Conservation (phyloP, 1,284 basidiomycete genomes). For the Leccinum insolens region DNA sequence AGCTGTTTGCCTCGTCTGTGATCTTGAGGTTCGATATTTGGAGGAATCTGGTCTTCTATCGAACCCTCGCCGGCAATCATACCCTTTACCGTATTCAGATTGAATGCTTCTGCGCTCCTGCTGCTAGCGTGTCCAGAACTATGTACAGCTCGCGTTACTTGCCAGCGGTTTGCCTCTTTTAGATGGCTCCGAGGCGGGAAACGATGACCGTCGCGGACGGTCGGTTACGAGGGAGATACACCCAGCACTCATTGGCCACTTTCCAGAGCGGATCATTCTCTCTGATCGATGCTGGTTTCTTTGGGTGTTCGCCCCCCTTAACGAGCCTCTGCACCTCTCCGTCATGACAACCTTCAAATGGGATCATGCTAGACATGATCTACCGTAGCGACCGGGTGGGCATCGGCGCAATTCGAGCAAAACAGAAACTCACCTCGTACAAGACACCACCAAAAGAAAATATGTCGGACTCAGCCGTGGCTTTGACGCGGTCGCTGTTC, state of each 20-base stretch:
- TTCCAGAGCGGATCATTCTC: slow-evolving; percentile 22
- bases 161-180: background rate
- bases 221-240: slow-evolving; percentile 8
- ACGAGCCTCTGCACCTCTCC: slow-evolving; percentile 6
- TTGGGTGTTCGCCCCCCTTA: slow-evolving; percentile 2
- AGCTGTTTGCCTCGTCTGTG: background rate
- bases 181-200: background rate
- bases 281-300: slow-evolving; percentile 11
- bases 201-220: slow-evolving; percentile 18
- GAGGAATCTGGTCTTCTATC: background rate
- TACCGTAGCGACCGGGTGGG: slow-evolving; percentile 12
- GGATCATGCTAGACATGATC: slow-evolving; percentile 29
- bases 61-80: background rate
- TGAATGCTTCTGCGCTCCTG: background rate
- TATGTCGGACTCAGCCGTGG: slow-evolving; percentile 26
- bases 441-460: slow-evolving; percentile 35
- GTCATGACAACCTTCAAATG: slow-evolving; percentile 11
- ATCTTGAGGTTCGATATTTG: background rate
- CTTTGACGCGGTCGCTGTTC: slow-evolving; percentile 9
- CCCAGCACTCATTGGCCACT: slow-evolving; percentile 16
- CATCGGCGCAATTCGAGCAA: background rate
- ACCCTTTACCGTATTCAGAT: background rate
- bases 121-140: background rate
- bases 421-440: slow-evolving; percentile 29
- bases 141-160: background rate